Conservation (phyloP, 2,329 filamentous ascomycete genomes). For the Fusarium sp. region DNA sequence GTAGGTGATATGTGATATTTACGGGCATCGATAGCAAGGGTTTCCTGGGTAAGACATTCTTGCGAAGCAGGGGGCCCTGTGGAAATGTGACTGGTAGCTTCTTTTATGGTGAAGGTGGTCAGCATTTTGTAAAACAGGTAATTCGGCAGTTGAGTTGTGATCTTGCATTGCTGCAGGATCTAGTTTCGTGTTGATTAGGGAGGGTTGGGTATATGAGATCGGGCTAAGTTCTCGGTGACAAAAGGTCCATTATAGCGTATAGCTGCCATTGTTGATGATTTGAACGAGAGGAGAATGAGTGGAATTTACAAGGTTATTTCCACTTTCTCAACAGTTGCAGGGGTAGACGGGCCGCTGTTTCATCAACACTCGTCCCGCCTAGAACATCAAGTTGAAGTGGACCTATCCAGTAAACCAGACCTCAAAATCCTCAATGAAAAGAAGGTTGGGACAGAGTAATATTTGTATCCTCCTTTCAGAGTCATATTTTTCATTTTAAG, state of each 20-base stretch:
- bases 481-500: neutral
- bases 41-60: constrained; percentile 16
- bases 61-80: neutral
- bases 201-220: neutral
- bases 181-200: neutral
- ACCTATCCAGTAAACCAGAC: neutral
- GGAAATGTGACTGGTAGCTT: constrained; percentile 12
- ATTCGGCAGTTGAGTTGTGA: constrained; percentile 5
- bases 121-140: neutral
- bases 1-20: constrained; percentile 30
- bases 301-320: neutral
- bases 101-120: neutral
- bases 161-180: neutral
- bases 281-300: neutral
- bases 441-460: neutral
- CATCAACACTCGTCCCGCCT: constrained; percentile 11
- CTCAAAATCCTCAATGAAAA: neutral
- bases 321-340: constrained; percentile 1
- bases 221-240: neutral
- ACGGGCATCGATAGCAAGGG: constrained; percentile 7
- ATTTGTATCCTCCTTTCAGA: neutral
- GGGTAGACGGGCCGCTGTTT: constrained; percentile 22
- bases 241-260: neutral
- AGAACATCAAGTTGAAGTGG: neutral
- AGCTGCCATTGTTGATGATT: neutral